Evolutionary conservation across 139 green algal species (phyloP), one percentile per base, ranked within the genome.

Genomic region (Spirogloea muscicola): DNA sequence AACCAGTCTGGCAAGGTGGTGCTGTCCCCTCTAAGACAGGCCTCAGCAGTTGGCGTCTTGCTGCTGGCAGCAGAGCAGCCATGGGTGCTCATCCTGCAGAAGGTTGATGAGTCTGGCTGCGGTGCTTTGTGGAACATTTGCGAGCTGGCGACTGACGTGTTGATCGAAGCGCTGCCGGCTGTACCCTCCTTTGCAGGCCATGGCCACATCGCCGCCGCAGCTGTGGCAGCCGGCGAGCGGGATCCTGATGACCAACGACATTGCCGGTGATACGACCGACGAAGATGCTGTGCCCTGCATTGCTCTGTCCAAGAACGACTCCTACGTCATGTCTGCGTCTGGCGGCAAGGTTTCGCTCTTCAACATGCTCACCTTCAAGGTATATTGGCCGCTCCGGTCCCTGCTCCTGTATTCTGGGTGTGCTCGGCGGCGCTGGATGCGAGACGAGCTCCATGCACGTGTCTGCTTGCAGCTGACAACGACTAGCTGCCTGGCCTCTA

Each of bases 281-380:
- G 74, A 79, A 10, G 33, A 72, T 18, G 36, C 74, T 3, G 46
- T 74, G 29, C 70, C 69, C 9, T 83, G 76, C 48, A 76, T 81
- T 25, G 76, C 76, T 31, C 46, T 83, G 9, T 83, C 76, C 31
- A 83, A 81, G 58, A 83, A 83, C 70, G 76, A 83, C 68, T 76
- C 57, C n/a, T 83, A 83, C 34, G 76, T 83, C n/a, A 79, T 83
- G 57, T 81, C 69, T n/a, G 76, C 69, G 33, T 63, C 33, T 34
- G 76, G 76, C 33, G 76, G 76, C 46, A 80, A 80, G 68, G 70
- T 83, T 3, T 77, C 69, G 10, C 76, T 83, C 29, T 83, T 81
- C 76, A 83, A 83, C 69, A 68, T 83, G 68, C 64, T 81, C 36
- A 83, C 76, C 21, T 83, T 83, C 60, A 83, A 81, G 70, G 74